Evolutionary conservation across 495 filamentous ascomycete species (phyloP).

Genomic region (Penicillium mononematosum): DNA sequence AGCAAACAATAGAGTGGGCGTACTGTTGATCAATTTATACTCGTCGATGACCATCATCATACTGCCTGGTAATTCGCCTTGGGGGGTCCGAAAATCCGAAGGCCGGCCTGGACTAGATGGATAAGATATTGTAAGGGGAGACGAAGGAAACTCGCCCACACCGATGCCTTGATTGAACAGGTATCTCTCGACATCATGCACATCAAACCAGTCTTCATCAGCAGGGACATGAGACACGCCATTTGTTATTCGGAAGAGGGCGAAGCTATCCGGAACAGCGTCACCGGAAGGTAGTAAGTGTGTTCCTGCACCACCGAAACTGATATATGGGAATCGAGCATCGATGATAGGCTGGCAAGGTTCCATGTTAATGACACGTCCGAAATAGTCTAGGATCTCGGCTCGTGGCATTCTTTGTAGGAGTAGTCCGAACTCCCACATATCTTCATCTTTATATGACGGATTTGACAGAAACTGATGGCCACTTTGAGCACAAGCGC

Average conservation of each 20-base stretch:
- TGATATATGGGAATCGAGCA: slow-evolving; percentile 21
- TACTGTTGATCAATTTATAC: slow-evolving; percentile 4
- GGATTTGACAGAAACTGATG: slow-evolving; percentile 11
- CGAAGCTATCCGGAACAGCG: neutral
- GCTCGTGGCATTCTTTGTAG: slow-evolving; percentile 16
- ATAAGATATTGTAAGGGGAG: neutral
- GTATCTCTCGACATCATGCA: slow-evolving; percentile 23
- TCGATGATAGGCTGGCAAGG: slow-evolving; percentile 21
- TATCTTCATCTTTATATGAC: slow-evolving; percentile 11
- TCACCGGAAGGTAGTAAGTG: slow-evolving; percentile 6
- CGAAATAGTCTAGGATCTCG: slow-evolving; percentile 16
- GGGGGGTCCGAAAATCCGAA: neutral
- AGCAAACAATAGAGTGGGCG: neutral
- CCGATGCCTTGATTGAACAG: slow-evolving; percentile 10
- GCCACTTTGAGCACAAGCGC: slow-evolving; percentile 18
- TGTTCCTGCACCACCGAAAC: slow-evolving; percentile 19
- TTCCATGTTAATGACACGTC: slow-evolving; percentile 8
- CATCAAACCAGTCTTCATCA: slow-evolving; percentile 26
- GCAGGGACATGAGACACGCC: slow-evolving; percentile 14
- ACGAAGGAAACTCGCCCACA: neutral
- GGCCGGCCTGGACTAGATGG: neutral
- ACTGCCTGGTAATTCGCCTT: neutral
- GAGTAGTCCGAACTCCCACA: slow-evolving; percentile 20
- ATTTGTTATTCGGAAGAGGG: slow-evolving; percentile 18
- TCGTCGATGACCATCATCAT: slow-evolving; percentile 5